Evolutionary conservation across 139 green algal species (phyloP), one percentile per base, ranked within the genome.

Genomic region (Picochlorum sp.): DNA sequence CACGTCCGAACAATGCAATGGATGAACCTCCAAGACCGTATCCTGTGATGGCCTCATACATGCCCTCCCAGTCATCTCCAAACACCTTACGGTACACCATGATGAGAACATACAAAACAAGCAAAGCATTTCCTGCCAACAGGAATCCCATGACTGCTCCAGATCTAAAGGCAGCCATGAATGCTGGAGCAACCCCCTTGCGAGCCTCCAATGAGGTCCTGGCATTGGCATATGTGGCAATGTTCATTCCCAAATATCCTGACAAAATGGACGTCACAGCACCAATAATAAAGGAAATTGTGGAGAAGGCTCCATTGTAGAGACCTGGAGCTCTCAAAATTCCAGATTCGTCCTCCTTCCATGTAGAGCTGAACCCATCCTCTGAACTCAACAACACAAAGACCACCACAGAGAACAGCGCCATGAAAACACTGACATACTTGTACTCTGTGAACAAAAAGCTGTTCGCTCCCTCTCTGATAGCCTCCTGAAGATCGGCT

Each of bases 81-180:
- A 86, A 98, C 58, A 92, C 79, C 38, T 73, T 71, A 13, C 65
- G 37, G 64, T 92, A 92, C 18, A 90, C n/a, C 30, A 84, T 60
- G 49, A 97, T 86, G 56, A 84, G 71, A 24, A 96, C 50, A 73
- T 83, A 95, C 23, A 96, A 81, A 58, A 92, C 87, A 21, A 96
- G 76, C 38, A 97, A 80, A 58, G 87, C 91, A 49, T 91, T 78
- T 67, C 84, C 83, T 44, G 87, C 77, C 62, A 98, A 80, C 62
- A 96, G 66, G 80, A 98, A 98, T 59, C 92, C 92, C 92, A 98
- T 98, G 28, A 98, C 92, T 18, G 92, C 89, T 50, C 92, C 92
- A 61, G 91, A 92, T 72, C 92, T 86, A 85, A 98, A 98, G 46
- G 92, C 83, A 51, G 75, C 81, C 87, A 96, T 90, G 80, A 98